phyloP scores from a whole-genome alignment of 352 stramenopile genomes.

The Globisporangium yorkense region DNA sequence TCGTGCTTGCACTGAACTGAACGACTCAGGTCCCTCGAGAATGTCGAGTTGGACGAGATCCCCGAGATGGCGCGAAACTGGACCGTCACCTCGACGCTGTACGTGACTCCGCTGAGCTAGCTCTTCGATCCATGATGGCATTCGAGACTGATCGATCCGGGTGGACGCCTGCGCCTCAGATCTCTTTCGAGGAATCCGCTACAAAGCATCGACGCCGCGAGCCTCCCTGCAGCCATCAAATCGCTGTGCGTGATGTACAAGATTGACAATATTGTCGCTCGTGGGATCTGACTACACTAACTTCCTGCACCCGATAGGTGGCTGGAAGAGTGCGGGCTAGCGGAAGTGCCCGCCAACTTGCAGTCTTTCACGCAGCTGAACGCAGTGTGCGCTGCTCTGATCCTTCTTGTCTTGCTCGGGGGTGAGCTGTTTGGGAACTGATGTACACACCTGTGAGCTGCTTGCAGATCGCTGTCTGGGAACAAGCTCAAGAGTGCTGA shows the following conservation, averaged over 20 bases:
- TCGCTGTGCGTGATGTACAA: conserved; percentile 7
- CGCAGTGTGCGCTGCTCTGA: conserved; percentile 5
- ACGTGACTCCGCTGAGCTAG: not conserved
- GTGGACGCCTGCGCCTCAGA: not conserved
- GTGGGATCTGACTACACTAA: not conserved
- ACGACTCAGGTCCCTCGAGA: conserved; percentile 9
- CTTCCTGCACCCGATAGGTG: not conserved
- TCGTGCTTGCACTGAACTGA: not conserved
- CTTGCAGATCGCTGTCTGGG: conserved; percentile 8
- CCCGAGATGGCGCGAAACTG: conserved; percentile 9
- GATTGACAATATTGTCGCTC: not conserved
- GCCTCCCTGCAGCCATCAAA: conserved; percentile 4
- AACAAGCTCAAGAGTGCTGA: conserved; percentile 1
- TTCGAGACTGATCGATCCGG: not conserved
- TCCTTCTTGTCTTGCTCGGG: not conserved
- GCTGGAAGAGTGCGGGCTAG: conserved; percentile 8
- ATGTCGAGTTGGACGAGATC: conserved; percentile 7
- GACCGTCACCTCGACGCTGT: conserved; percentile 11
- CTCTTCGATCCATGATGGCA: too few relatives aligned
- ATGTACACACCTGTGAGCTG: not conserved
- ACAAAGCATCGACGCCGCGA: not conserved
- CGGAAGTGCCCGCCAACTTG: conserved; percentile 3
- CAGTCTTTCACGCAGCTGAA: conserved; percentile 5
- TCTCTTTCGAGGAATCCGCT: conserved; percentile 11
- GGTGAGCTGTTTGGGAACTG: not conserved